These are phyloP conservation scores for Podospora conica DNA, from an alignment of 495 filamentous ascomycete genomes.

Conservation along the genomic window DNA sequence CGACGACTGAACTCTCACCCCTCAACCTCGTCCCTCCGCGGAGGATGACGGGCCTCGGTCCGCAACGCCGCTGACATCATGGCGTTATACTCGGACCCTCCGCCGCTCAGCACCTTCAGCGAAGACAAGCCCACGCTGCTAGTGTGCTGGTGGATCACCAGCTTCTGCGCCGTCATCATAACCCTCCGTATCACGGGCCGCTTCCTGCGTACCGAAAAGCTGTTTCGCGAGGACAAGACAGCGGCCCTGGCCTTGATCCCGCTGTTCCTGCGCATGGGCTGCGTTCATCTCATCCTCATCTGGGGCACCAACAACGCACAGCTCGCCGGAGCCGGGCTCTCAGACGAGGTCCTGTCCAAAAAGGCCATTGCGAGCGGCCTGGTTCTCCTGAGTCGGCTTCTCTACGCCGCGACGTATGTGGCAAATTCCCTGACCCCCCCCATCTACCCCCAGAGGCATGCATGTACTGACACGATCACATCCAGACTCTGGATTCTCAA, in stretches of 20 bases:
- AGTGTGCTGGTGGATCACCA: slow-evolving; percentile 91
- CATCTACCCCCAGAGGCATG: not conserved
- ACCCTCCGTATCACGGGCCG: slow-evolving; percentile 68
- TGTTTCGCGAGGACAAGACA: slow-evolving; percentile 83
- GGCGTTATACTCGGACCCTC: slow-evolving; percentile 53
- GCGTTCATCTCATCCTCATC: slow-evolving; percentile 76
- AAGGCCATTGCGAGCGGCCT: slow-evolving; percentile 56
- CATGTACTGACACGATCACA: not conserved
- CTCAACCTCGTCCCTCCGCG: slow-evolving; percentile 52
- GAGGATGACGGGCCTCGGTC: slow-evolving; percentile 54
- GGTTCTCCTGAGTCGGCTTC: slow-evolving; percentile 58
- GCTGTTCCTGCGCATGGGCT: slow-evolving; percentile 71
- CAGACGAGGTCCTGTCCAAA: slow-evolving; percentile 40
- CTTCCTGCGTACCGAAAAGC: slow-evolving; percentile 69
- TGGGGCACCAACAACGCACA: slow-evolving; percentile 83
- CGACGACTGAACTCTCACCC: not conserved
- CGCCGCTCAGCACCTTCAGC: slow-evolving; percentile 47
- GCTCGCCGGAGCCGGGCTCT: slow-evolving; percentile 36
- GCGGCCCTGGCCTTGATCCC: slow-evolving; percentile 78
- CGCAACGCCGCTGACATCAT: slow-evolving; percentile 30
- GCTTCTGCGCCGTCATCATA: slow-evolving; percentile 76
- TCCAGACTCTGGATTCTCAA: slow-evolving; percentile 86
- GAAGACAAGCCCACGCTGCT: slow-evolving; percentile 73
- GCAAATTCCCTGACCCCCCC: too few relatives aligned
- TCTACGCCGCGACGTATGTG: slow-evolving; percentile 65